Base-by-base conservation (phyloP, 257 asterid genomes). In the Ajuga chamaepitys region DNA sequence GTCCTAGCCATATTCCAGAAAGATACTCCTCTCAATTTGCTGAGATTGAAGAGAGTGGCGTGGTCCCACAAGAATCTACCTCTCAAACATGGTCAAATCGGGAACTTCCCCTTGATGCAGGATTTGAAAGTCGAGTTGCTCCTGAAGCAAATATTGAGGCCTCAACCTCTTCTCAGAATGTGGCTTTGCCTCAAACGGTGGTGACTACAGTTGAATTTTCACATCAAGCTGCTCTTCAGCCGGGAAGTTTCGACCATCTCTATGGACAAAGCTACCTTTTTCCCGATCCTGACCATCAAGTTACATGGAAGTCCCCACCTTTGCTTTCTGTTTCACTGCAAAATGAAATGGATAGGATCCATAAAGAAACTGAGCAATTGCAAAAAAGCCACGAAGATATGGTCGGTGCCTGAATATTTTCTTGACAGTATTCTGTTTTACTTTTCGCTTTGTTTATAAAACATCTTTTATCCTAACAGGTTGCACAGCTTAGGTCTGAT, bases 331-430 rank as follows among this genome's bases (percentile, higher is more conserved):
- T 74, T 5, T 78, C 87, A 7, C 78, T 83, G 66, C 66, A 68
- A 34, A 18, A 3, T 26, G 83, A 75, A 70, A 44, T 80, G 61
- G 77, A 66, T 35, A 77, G 67, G 58, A 54, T 69, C 14, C 25
- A 13, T 17, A 69, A 65, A 73, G 84, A 83, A 64, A 59, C 14
- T n/a, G 76, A 70, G 61, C 66, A 60, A 5, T 74, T 70, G 59
- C 53, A 60, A 16, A 75, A 81, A 68, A 68, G 45, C 62, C 79
- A 51, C 32, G 66, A 71, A 44, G 84, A 75, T 37, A 46, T 26
- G 76, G 96, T 88, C 41, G 69, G 83, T 70, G 11, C 57, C 68
- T 62, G 47, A 66, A 62, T 67, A 68, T 72, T 68, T 59, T 67
- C 69, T 64, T 60, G 38, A 56, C 64, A 53, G 24, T 72, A 64